Evolutionary conservation across 306 rosid species (phyloP).

Genomic region (Cucumis cinereus): DNA sequence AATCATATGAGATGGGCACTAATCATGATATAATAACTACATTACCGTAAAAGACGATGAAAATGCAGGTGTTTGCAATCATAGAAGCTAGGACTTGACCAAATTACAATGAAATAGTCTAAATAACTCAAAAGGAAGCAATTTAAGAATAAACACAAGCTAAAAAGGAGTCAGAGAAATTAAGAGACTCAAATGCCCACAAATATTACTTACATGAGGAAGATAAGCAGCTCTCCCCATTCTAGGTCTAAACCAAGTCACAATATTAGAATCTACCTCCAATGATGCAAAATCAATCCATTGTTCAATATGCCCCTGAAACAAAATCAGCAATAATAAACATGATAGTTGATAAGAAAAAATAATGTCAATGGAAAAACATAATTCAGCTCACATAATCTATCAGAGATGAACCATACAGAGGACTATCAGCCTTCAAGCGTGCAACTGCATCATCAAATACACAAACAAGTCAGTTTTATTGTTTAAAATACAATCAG

Average conservation of each 20-base stretch:
- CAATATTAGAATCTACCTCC: slow-evolving; percentile 44
- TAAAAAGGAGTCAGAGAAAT: neutral
- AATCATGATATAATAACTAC: neutral
- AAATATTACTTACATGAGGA: slow-evolving; percentile 42
- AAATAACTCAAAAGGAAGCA: neutral
- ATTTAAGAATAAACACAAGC: neutral
- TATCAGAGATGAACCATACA: slow-evolving; percentile 49
- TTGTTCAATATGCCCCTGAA: slow-evolving; percentile 69
- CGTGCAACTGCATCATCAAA: slow-evolving; percentile 45
- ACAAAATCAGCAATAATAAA: neutral
- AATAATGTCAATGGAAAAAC: neutral
- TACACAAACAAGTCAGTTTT: neutral
- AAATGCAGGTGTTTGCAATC: neutral
- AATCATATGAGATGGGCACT: neutral
- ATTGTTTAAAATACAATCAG: neutral
- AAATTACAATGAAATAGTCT: neutral
- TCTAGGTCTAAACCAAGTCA: slow-evolving; percentile 28
- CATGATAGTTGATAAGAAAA: neutral
- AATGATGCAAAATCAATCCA: slow-evolving; percentile 69
- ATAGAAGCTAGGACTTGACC: neutral
- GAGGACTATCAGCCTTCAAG: slow-evolving; percentile 29
- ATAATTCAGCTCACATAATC: slow-evolving; percentile 26
- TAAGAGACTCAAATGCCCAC: neutral
- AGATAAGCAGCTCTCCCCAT: slow-evolving; percentile 27
- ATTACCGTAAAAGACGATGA: neutral